Percentiles rank a stretch among this genome's conserved stretches.
phyloP scores from a whole-genome alignment of 805 yeast species.

The Wickerhamiella shivajii region DNA sequence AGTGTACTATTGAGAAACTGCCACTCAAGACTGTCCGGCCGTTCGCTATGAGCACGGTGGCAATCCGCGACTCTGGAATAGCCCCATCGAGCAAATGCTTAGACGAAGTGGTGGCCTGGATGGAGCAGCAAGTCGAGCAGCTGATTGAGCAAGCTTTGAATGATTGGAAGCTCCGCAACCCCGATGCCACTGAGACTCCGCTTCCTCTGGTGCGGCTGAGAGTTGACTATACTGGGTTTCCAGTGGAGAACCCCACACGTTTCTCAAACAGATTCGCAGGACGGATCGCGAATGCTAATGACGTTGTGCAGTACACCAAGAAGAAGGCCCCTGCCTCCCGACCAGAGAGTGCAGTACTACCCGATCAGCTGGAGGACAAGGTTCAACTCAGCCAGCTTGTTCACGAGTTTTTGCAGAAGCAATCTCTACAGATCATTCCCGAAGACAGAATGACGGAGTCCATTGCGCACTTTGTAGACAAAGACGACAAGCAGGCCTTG shows the following conservation, averaged over 20 bases:
- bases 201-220: conserved; percentile 69
- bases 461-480: conserved; percentile 55
- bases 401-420: conserved; percentile 43
- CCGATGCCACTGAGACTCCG: conserved; percentile 34
- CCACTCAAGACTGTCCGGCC: conserved; percentile 65
- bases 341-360: conserved; percentile 9
- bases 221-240: conserved; percentile 82
- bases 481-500: conserved; percentile 65
- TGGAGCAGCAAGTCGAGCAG: conserved; percentile 49
- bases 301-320: conserved; percentile 58
- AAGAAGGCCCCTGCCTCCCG: conserved; percentile 11
- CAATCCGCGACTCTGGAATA: conserved; percentile 28
- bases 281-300: conserved; percentile 78
- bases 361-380: conserved; percentile 23
- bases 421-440: conserved; percentile 54
- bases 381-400: conserved; percentile 50
- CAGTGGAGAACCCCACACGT: conserved; percentile 79
- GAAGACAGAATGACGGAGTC: conserved; percentile 64
- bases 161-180: conserved; percentile 30
- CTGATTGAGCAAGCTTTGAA: conserved; percentile 46
- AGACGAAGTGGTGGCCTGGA: conserved; percentile 43
- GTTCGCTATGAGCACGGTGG: conserved; percentile 55
- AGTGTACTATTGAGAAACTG: conserved; percentile 44
- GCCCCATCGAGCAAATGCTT: conserved; percentile 10
- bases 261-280: conserved; percentile 87